These are phyloP conservation scores for Naumovozyma baii DNA, from an alignment of 805 yeast genomes.

Conservation along the genomic window DNA sequence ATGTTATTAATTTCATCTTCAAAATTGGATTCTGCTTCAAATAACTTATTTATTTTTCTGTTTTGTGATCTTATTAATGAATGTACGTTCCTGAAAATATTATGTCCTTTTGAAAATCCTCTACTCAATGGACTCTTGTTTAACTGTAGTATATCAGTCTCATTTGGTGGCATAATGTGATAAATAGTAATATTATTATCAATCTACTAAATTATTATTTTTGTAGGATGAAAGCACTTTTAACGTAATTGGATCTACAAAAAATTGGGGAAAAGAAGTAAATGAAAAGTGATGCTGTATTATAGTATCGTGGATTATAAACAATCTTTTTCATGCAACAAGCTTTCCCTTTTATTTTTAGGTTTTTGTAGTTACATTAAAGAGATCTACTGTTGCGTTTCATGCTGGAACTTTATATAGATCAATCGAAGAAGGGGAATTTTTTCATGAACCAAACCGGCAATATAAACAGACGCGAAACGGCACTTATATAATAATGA, in stretches of 20 bases:
- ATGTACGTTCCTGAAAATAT: constrained; percentile 18
- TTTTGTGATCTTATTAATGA: constrained; percentile 13
- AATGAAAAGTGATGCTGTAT: too few species aligned
- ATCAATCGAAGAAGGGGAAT: neutral
- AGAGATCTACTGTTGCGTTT: too few species aligned
- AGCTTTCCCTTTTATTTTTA: too few species aligned
- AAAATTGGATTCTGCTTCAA: neutral
- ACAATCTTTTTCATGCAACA: too few species aligned
- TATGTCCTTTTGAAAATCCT: constrained; percentile 15
- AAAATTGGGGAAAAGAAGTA: too few species aligned
- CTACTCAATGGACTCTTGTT: constrained; percentile 14
- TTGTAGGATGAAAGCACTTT: too few species aligned
- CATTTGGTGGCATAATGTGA: neutral
- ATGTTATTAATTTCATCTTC: neutral
- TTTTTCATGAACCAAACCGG: neutral
- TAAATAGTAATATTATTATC: neutral
- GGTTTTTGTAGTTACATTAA: too few species aligned
- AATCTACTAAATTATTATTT: too few species aligned
- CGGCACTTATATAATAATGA: too few species aligned
- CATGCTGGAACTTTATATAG: neutral
- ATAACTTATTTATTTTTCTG: constrained; percentile 1
- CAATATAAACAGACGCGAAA: neutral
- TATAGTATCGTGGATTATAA: too few species aligned
- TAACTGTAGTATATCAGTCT: constrained; percentile 4
- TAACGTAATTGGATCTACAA: too few species aligned